phyloP scores from a whole-genome alignment of 148 eudicot species.

The Amaranthus hypochondriacus region DNA sequence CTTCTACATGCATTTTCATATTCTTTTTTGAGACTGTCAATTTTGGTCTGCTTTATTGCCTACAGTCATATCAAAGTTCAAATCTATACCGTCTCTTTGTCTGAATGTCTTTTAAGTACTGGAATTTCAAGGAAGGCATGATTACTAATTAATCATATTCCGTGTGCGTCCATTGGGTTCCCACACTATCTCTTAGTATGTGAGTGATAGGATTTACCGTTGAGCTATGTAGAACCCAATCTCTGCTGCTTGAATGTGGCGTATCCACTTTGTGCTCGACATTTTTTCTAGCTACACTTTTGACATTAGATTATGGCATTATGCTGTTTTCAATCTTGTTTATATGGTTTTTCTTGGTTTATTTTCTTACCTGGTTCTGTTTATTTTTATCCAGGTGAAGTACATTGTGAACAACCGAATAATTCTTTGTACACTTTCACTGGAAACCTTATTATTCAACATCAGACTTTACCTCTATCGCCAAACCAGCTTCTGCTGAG shows the following conservation, averaged over 20 bases:
- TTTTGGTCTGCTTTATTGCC: too few relatives aligned
- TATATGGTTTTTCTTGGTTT: constrained; percentile 2
- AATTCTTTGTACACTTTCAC: constrained; percentile 95
- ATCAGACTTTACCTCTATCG: constrained; percentile 82
- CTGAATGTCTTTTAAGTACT: too few relatives aligned
- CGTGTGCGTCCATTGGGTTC: background rate
- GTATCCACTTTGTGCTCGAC: background rate
- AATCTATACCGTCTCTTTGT: too few relatives aligned
- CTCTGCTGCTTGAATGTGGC: constrained; percentile 6
- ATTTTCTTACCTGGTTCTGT: constrained; percentile 12
- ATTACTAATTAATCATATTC: background rate
- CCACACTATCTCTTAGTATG: background rate
- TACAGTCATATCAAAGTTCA: too few relatives aligned
- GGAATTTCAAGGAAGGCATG: too few relatives aligned
- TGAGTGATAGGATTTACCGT: background rate
- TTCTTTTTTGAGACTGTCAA: too few relatives aligned
- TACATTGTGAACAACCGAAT: constrained; percentile 96
- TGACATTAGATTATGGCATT: too few relatives aligned
- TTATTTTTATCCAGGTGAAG: constrained; percentile 60
- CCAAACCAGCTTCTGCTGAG: constrained; percentile 93
- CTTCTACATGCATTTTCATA: too few relatives aligned
- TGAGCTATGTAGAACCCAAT: background rate
- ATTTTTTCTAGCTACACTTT: background rate
- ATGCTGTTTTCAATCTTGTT: background rate
- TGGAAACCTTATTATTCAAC: constrained; percentile 78